Base-by-base conservation (phyloP, 176 grass and related monocot genomes). In the Metroxylon sagu region DNA sequence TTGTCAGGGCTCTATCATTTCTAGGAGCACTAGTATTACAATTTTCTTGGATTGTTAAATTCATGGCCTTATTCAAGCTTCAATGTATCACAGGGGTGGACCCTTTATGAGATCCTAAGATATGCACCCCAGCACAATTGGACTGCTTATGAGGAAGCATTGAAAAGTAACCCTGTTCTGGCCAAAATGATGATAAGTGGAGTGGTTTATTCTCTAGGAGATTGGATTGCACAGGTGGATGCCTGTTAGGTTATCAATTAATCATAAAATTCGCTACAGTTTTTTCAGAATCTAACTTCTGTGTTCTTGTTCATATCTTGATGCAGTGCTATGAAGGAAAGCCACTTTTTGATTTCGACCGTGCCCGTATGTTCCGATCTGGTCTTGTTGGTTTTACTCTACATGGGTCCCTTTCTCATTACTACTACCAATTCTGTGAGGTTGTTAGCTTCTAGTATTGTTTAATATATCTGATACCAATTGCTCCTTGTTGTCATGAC, bases 131-230 rank as follows among this genome's bases (percentile, higher is more conserved):
- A 85, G 61, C 92, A 97, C 75, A 97, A 97, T 73, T 97, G 92
- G 92, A 84, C 73, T 18, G 92, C 87, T 0, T 97, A 97, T 52
- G 92, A 97, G 71, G 87, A 97, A 48, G 83, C 92, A 25, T 80
- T 97, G 64, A 91, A 91, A 73, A 69, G 74, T 61, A 97, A 97
- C 66, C 87, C 92, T 5, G 84, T 97, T 52, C 87, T 97, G 15
- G 87, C 92, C 43, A 97, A 97, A 77, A 97, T 97, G 92, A 88
- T 97, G 92, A 97, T 97, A 21, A 97, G 92, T 50, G 92, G 92
- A 14, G 71, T 97, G 5, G 92, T 97, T 58, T 97, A 97, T 64
- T 97, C 92, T 6, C 61, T 97, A 12, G 92, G 92, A 15, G 92
- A 97, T 56, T 97, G 92, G 92, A 97, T 97, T 49, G 92, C 92